Percentiles rank a stretch among this genome's conserved stretches.
phyloP scores from a whole-genome alignment of 352 stramenopile genomes.

The Phytophthora fragariaefolia region DNA sequence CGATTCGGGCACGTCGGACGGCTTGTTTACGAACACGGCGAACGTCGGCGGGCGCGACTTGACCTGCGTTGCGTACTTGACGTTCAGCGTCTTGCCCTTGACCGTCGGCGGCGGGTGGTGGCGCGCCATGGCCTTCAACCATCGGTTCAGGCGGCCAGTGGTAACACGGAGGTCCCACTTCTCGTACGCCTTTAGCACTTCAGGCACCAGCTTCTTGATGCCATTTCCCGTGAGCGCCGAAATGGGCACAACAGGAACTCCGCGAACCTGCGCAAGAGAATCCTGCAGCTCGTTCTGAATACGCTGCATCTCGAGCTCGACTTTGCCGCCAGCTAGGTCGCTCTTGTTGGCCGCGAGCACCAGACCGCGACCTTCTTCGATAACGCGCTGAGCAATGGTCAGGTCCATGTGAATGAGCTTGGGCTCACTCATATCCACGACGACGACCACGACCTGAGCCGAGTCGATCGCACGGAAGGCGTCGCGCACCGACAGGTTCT shows the following conservation, averaged over 20 bases:
- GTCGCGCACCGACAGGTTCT: conserved; percentile 86
- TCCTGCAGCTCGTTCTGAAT: conserved; percentile 76
- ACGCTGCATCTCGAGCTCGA: conserved; percentile 66
- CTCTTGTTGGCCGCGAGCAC: conserved; percentile 86
- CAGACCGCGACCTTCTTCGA: conserved; percentile 78
- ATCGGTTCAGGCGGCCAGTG: conserved; percentile 80
- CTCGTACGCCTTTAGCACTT: conserved; percentile 86
- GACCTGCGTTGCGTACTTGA: conserved; percentile 90
- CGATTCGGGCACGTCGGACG: conserved; percentile 71
- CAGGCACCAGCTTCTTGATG: conserved; percentile 80
- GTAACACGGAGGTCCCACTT: conserved; percentile 83
- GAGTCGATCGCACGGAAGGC: conserved; percentile 83
- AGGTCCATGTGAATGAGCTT: conserved; percentile 90
- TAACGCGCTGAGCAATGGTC: conserved; percentile 81
- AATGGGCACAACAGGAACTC: conserved; percentile 81
- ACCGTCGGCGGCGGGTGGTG: conserved; percentile 84
- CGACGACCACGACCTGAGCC: conserved; percentile 81
- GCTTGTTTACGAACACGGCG: conserved; percentile 84
- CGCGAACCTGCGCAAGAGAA: conserved; percentile 78
- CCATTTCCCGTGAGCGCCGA: conserved; percentile 77
- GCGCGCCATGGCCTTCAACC: conserved; percentile 84
- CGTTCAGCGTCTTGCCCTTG: conserved; percentile 85
- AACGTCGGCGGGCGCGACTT: conserved; percentile 86
- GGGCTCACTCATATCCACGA: conserved; percentile 83
- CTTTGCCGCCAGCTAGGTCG: conserved; percentile 53